Percentiles rank a stretch among this genome's conserved stretches.
These are phyloP conservation scores for Neurospora sp. DNA, from an alignment of 495 filamentous ascomycete genomes.

Conservation along the genomic window DNA sequence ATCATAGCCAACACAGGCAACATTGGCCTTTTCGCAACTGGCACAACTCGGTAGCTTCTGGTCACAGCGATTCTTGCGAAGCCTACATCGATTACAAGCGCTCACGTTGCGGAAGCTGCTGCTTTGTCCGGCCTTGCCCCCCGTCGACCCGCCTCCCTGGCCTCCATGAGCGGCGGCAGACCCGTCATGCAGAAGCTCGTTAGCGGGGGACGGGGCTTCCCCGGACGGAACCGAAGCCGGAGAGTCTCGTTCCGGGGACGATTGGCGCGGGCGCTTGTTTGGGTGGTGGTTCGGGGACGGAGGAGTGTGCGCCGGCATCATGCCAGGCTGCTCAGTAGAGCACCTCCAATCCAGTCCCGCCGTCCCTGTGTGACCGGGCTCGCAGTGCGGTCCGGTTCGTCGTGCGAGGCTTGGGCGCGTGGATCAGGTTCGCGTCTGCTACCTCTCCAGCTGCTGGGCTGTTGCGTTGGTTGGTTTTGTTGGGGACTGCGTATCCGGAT, in stretches of 20 bases:
- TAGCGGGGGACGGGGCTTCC: conserved; percentile 19
- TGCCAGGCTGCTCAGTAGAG: conserved; percentile 7
- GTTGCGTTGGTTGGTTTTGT: not conserved
- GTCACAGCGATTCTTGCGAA: conserved; percentile 91
- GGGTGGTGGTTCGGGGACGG: conserved; percentile 35
- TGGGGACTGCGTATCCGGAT: not conserved
- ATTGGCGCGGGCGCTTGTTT: conserved; percentile 41
- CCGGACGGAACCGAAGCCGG: conserved; percentile 26
- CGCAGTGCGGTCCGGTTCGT: not conserved
- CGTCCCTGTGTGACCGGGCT: not conserved
- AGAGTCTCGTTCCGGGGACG: conserved; percentile 39
- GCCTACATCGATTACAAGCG: conserved; percentile 84
- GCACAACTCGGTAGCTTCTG: conserved; percentile 83
- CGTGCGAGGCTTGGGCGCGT: not conserved
- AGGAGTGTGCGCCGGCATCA: conserved; percentile 31
- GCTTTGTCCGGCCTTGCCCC: conserved; percentile 36
- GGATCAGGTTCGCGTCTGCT: not conserved
- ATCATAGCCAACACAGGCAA: conserved; percentile 89
- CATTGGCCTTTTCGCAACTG: conserved; percentile 80
- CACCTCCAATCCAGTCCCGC: not conserved
- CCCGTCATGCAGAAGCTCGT: conserved; percentile 27
- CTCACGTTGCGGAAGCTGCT: conserved; percentile 82
- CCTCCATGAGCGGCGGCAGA: conserved; percentile 3
- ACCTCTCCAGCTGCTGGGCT: not conserved
- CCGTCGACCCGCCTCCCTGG: conserved; percentile 1